Evolutionary conservation across 225 moss, liverwort and hornwort species (phyloP), one percentile per base, ranked within the genome.

Genomic region (Takakia lepidozioides): DNA sequence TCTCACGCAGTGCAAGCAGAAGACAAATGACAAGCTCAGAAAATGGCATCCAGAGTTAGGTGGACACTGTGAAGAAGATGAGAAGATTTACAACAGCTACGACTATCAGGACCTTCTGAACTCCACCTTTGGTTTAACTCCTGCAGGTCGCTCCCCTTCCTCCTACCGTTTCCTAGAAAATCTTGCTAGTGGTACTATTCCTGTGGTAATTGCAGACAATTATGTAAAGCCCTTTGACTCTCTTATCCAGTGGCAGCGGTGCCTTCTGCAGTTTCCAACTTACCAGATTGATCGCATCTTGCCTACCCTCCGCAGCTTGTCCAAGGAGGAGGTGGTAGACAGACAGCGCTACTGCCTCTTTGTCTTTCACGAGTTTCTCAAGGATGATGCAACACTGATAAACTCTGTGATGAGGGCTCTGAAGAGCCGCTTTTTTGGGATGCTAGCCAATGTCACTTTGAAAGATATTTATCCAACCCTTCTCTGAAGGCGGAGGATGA

Each of bases 111-210:
- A 85, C 52, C 60, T 85, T 7, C 67, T 85, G 68, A 85, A 85
- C 61, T 51, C 85, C 0, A 85, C 85, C 5, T 85, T 85, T 42
- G 75, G 80, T 0, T 54, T 85, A 19, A 71, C 77, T 1, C 85
- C 85, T 16, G 85, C 81, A 7, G 85, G 85, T 0, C 50, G 81
- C 42, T 85, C 85, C 2, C 68, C 73, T 4, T 81, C 85, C 8
- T 85, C 85, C 0, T 85, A 85, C 41, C 73, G 85, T 27, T 63
- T 85, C 64, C 71, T 81, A 7, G 85, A 85, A 63, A 70, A 73
- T 2, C 46, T 85, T 2, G 74, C 76, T 40, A 70, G 73, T 3
- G 85, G 85, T 10, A 72, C 85, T 1, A 74, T 85, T 39, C 85
- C 85, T 3, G 81, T 85, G 1, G 49, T 85, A 11, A 64, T 85